Evolutionary conservation across 2,329 filamentous ascomycete species (phyloP), one percentile per base, ranked within the genome.

Genomic region (Diaporthe ilicicola): DNA sequence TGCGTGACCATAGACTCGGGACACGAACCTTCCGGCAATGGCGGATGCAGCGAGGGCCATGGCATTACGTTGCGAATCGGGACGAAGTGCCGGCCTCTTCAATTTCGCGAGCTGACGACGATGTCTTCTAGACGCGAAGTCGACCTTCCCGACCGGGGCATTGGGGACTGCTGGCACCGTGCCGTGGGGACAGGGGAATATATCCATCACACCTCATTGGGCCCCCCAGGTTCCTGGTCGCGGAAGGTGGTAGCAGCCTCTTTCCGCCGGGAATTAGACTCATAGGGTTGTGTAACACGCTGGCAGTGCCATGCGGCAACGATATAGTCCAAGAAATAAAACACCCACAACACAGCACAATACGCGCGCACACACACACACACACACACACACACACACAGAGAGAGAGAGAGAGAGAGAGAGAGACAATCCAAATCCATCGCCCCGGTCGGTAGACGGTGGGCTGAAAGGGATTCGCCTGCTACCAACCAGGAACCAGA

Each of bases 131-230:
- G 42, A n/a, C 5, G 59, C 59, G 42, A 48, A 29, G 59, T 17
- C 59, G 42, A 62, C 59, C 59, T 62, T 62, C 59, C 59, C 59
- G 24, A 62, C 59, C 59, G 46, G 59, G 59, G 42, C 59, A 62
- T 32, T 24, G 22, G 56, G 56, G 56, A 62, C 56, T 62, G 56
- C 56, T 39, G 37, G 37, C 56, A 62, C 56, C 56, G 59, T 62
- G 59, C 59, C 59, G 59, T 62, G 59, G 27, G 27, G 59, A 62
- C 59, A 62, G 29, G 59, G 59, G 59, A 34, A 48, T 62, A 62
- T 62, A 62, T 62, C 59, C 59, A 62, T 62, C 48, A 62, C 59
- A 62, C 42, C 59, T 62, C 59, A 62, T 62, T 62, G 59, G 59
- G 42, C 59, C 59, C 59, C 42, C 59, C 42, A 48, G 59, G 42